Percentiles rank a stretch among this genome's conserved stretches.
phyloP scores from a whole-genome alignment of 1,284 basidiomycete species.

The Cutaneotrichosporon cyanovorans region DNA sequence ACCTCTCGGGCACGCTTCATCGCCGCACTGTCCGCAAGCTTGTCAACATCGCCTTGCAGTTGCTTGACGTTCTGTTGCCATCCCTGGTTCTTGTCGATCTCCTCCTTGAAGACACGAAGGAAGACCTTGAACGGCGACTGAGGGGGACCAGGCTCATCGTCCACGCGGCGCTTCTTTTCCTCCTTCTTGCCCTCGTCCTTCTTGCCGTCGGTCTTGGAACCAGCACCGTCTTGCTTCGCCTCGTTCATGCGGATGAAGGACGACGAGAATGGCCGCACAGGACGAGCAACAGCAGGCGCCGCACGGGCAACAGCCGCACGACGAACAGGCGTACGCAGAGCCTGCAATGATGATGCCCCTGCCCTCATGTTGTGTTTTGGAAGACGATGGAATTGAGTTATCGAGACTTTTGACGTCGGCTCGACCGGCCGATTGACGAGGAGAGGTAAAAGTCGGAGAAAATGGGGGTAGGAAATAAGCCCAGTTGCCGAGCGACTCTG shows the following conservation, averaged over 20 bases:
- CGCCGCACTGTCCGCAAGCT: constrained; percentile 93
- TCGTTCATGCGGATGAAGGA: constrained; percentile 6
- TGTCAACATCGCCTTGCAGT: constrained; percentile 93
- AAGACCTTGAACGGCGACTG: constrained; percentile 95
- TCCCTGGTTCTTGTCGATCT: constrained; percentile 87
- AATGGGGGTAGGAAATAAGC: neutral
- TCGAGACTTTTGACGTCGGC: neutral
- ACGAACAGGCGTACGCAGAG: constrained; percentile 4
- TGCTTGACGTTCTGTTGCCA: constrained; percentile 95
- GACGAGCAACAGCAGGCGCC: neutral
- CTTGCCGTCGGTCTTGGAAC: too few species aligned
- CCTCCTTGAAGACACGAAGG: constrained; percentile 85
- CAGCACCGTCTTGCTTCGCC: too few species aligned
- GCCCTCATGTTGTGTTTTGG: constrained; percentile 1
- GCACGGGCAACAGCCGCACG: neutral
- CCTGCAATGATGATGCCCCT: neutral
- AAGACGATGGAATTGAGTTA: neutral
- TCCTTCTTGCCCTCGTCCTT: constrained; percentile 14
- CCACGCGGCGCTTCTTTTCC: constrained; percentile 12
- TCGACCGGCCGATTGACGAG: neutral
- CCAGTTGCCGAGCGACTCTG: neutral
- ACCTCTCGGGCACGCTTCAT: constrained; percentile 83
- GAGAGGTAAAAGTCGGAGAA: neutral
- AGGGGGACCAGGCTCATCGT: constrained; percentile 48
- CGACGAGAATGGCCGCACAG: neutral